Conservation (phyloP, 352 stramenopile genomes). For the Plasmopara viticola region DNA sequence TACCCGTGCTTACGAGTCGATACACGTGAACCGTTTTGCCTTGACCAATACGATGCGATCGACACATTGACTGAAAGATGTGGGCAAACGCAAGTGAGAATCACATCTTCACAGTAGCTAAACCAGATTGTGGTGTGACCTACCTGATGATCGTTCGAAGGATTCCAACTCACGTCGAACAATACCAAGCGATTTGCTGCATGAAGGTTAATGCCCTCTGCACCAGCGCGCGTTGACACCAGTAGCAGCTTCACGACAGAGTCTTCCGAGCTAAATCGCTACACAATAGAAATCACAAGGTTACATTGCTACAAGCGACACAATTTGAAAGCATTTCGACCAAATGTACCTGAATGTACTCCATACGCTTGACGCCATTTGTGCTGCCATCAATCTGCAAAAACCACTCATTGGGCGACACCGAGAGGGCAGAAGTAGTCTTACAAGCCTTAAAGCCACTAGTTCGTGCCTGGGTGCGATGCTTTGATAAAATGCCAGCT, state of each 20-base stretch:
- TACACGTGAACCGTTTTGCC: conserved; percentile 89
- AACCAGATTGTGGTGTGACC: not conserved
- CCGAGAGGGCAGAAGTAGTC: not conserved
- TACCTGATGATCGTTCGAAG: conserved; percentile 86
- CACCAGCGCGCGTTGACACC: conserved; percentile 75
- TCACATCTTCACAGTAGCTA: not conserved
- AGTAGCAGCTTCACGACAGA: conserved; percentile 65
- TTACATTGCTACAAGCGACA: no score
- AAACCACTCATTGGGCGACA: conserved; percentile 51
- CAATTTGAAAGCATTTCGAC: no score
- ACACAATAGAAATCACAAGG: not conserved
- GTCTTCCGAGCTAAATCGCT: conserved; percentile 55
- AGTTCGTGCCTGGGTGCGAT: conserved; percentile 19
- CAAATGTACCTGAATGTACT: conserved; percentile 64
- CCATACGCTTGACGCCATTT: conserved; percentile 69
- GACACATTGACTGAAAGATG: conserved; percentile 80
- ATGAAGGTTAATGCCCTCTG: conserved; percentile 86
- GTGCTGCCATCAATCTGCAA: conserved; percentile 79
- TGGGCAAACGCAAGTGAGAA: conserved; percentile 9
- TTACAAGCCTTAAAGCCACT: conserved; percentile 6
- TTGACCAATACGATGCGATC: conserved; percentile 87
- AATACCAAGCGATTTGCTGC: conserved; percentile 87
- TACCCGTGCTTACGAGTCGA: conserved; percentile 87
- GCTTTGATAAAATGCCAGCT: conserved; percentile 50
- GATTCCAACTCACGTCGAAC: conserved; percentile 90